A percentile compares a stretch with the other conserved stretches of the same genome.
These are phyloP conservation scores for Ceratocystis huliohia DNA, from an alignment of 2,329 filamentous ascomycete species.

Conservation along the genomic window DNA sequence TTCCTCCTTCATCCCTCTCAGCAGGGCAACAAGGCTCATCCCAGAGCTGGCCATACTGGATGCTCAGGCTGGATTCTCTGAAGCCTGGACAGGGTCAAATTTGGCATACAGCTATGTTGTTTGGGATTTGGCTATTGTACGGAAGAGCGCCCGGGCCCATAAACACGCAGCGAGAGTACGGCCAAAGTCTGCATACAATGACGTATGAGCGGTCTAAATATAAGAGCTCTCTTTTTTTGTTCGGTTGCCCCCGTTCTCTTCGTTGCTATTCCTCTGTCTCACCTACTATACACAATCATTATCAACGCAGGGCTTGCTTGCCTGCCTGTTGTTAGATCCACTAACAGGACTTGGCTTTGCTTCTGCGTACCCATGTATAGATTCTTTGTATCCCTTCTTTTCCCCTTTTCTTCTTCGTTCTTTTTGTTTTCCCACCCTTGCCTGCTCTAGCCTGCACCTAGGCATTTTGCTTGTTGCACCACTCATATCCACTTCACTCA, in stretches of 20 bases:
- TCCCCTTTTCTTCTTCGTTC: background rate
- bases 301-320: background rate
- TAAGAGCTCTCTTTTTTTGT: background rate
- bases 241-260: background rate
- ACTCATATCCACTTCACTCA: background rate
- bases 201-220: background rate
- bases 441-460: background rate
- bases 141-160: background rate
- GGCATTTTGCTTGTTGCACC: background rate
- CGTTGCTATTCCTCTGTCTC: background rate
- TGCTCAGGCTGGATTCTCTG: background rate
- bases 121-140: background rate
- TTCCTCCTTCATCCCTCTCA: background rate
- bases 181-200: slow-evolving; percentile 2
- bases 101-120: slow-evolving; percentile 1
- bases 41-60: background rate
- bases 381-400: background rate
- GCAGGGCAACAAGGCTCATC: background rate
- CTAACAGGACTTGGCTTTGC: background rate
- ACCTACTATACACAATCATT: background rate
- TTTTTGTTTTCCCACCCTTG: background rate
- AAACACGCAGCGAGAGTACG: background rate
- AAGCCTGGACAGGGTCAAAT: background rate
- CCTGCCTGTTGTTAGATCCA: background rate
- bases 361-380: background rate